Evolutionary conservation across 1,139 yeast genomes (phyloP), one percentile per base, ranked within the genome.

Genomic region (Debaryomyces fabryi): DNA sequence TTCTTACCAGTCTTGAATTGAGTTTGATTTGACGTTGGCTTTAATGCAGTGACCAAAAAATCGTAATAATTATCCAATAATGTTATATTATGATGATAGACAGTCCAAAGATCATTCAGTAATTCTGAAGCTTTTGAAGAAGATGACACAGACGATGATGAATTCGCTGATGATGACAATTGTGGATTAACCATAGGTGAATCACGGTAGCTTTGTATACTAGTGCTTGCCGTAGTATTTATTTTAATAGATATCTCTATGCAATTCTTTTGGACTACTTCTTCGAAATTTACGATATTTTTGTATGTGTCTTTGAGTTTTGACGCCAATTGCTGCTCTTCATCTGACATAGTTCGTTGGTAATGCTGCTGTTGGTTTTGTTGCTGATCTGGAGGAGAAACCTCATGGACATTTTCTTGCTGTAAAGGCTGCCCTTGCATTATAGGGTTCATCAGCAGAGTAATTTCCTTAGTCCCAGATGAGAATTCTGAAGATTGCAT

Each of bases 221-320:
- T 39, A 36, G 56, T 57, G 39, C 46, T 52, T 8, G 51, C 47
- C 35, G 42, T 45, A 62, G 81, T 74, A 68, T 76, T 72, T 65
- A 81, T 70, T 52, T 79, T 76, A 53, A 76, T 68, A 45, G 82
- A 78, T 34, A 81, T 68, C 46, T 79, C 84, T 16, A 80, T 72
- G 64, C 85, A 86, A 52, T 83, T 82, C 54, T 84, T 85, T 60
- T 86, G 92, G 20, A 86, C 82, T 49, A 82, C 81, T 51, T 83
- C 84, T 67, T 86, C 92, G 55, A 78, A 78, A 54, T 81, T 81
- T 46, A 86, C 84, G 44, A 86, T 86, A 48, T 80, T 74, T 57
- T 85, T 85, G 63, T 86, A 86, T 6, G 90, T 85, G 58, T 86
- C 91, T 62, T 86, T 89, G 27, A 86, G 64, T 58, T 85, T 85